Base-by-base conservation (phyloP, 2,329 filamentous ascomycete genomes). In the Colletotrichum tabaci region DNA sequence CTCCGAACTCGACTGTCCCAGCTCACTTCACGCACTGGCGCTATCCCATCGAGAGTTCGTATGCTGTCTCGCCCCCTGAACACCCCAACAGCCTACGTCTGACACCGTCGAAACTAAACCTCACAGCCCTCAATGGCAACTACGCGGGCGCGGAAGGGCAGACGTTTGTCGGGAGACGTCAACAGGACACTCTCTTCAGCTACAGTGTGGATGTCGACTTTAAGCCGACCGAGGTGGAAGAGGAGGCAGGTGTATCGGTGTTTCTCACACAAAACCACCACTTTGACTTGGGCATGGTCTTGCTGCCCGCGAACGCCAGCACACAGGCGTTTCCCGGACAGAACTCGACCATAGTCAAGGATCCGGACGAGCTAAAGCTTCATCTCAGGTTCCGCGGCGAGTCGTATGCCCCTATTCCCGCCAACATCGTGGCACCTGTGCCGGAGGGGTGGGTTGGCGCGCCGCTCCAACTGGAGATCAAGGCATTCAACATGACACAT, bases 21-120 rank as follows among this genome's bases (percentile, higher is more conserved):
- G 80, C 81, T 1, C 86, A 91, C 74, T 87, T 91, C 74, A 84
- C 87, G 2, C 83, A 88, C 81, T 90, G 88, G 82, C 83, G 89
- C 8, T 87, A 84, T 30, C 88, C 88, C 2, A 80, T 83, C 35
- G 75, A 81, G 0, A 79, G 77, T 62, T 83, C 80, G 68, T 91
- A 85, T 80, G 80, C 77, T 1, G 72, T 86, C 16, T 90, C 85
- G 0, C 82, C 83, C 0, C 76, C 74, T 0, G 83, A 78, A 0
- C 82, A 85, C 58, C 78, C 80, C 0, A 79, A 85, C 73, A 83
- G 82, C 0, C 81, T 91, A 0, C 81, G 82, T 2, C 77, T 91
- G 1, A 80, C 73, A 1, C 86, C 88, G 0, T 88, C 86, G 0
- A 79, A 75, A 3, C 79, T 87, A 1, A 89, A 90, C 74, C 80